Evolutionary conservation across 345 rosid species (phyloP).

Genomic region (Jatropha curcas): DNA sequence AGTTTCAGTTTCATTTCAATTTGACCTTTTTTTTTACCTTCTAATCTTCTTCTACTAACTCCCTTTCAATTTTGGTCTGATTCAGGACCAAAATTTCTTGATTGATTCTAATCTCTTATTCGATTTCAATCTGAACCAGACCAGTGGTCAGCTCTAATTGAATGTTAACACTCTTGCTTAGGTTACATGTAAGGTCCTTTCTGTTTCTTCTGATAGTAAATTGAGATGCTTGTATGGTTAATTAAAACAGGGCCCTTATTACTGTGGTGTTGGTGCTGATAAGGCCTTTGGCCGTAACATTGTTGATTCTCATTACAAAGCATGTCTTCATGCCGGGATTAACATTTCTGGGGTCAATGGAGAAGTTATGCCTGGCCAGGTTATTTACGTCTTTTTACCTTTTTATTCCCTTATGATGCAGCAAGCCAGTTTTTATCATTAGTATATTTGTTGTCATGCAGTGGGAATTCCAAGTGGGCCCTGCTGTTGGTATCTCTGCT

Average conservation of each 20-base stretch:
- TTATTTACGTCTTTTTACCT: background rate
- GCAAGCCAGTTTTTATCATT: background rate
- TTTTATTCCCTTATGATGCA: background rate
- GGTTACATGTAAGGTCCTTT: background rate
- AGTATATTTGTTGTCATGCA: background rate
- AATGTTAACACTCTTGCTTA: no score
- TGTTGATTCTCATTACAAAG: conserved; percentile 27
- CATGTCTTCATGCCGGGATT: conserved; percentile 27
- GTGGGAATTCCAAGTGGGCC: conserved; percentile 36
- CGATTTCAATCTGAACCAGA: no score
- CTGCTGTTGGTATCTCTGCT: conserved; percentile 25
- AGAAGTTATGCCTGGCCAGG: conserved; percentile 35
- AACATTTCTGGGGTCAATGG: conserved; percentile 27
- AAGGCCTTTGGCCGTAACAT: conserved; percentile 30
- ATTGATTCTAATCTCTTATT: no score
- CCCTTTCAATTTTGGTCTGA: no score
- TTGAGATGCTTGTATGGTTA: background rate
- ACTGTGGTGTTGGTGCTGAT: conserved; percentile 30
- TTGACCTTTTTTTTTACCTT: no score
- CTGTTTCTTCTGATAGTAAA: background rate
- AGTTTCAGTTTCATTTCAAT: no score
- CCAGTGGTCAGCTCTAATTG: no score
- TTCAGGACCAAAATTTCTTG: no score
- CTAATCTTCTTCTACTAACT: no score
- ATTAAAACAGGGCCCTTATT: conserved; percentile 21